Base-by-base conservation (phyloP, 192 early-diverging fungal genomes). In the Chytriomyces sp. region DNA sequence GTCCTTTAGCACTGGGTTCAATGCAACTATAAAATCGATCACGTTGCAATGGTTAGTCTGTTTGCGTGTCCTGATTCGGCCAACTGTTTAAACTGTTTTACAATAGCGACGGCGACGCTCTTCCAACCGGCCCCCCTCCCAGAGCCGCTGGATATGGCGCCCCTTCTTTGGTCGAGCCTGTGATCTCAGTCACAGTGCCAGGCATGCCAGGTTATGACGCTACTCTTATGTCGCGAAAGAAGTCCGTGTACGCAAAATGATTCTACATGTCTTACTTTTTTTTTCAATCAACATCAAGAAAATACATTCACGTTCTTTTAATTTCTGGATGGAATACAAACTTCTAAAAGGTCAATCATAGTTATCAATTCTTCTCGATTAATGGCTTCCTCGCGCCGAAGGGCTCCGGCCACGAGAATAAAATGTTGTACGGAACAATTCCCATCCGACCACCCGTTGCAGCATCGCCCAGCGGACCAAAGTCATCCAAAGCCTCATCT, bases 11-110 rank as follows among this genome's bases (percentile, higher is more conserved):
- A 39, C 63, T 30, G 63, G 59, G 32, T 64, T 70, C 36, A 37
- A 34, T 26, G 72, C 77, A 14, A 76, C 40, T 8, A 30, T 72
- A 38, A 52, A 81, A 34, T 80, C 19, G 22, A 59, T 81, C 36
- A 26, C 38, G 17, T 44, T 81, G 17, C 71, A 81, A 49, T 81
- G 80, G 76, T 78, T 78, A 4, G 61, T 7, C 55, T 30, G 17
- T 33, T 22, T 68, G 19, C 30, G 12, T 30, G n/a, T n/a, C n/a
- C n/a, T n/a, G n/a, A 10, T 62, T 62, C 17, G 19, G 28, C 10
- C 38, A 14, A 10, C 38, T 33, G n/a, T 0, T 63, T 59, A 61
- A 77, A 25, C 30, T 70, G 7, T 76, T 62, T 19, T 33, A 68
- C 22, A 22, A 17, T 33, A 76, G 75, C 59, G 56, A 37, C 19